Evolutionary conservation across 1,284 basidiomycete species (phyloP).

Genomic region (Trichosporon ovoides): DNA sequence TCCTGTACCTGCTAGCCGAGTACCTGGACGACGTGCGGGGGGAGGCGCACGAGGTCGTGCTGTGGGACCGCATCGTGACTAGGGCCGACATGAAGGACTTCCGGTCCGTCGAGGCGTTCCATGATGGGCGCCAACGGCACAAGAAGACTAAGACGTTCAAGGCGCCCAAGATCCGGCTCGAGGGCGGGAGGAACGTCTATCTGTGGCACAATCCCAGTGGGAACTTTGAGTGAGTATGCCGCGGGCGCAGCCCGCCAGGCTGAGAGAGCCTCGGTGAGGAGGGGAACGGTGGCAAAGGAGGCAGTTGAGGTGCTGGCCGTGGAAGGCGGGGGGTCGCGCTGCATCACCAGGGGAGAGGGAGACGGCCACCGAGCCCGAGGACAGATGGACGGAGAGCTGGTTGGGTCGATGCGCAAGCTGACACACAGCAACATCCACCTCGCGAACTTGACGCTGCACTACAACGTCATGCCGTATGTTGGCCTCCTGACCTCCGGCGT

Average conservation of each 20-base stretch:
- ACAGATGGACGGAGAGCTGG: too few relatives aligned
- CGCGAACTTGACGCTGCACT: constrained; percentile 46
- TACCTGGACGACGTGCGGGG: constrained; percentile 30
- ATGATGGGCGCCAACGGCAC: constrained; percentile 16
- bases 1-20: constrained; percentile 47
- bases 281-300: too few relatives aligned
- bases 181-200: constrained; percentile 44
- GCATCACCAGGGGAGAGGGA: too few relatives aligned
- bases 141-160: constrained; percentile 6
- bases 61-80: constrained; percentile 49
- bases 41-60: constrained; percentile 43
- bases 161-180: constrained; percentile 33
- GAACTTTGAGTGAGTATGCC: constrained; percentile 48
- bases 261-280: too few relatives aligned
- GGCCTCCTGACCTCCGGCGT: constrained; percentile 45
- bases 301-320: too few relatives aligned
- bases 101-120: constrained; percentile 32
- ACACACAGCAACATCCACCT: constrained; percentile 33
- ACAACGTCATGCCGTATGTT: constrained; percentile 50
- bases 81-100: constrained; percentile 37
- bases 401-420: too few relatives aligned
- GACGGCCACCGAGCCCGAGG: too few relatives aligned
- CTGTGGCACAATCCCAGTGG: constrained; percentile 42
- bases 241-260: too few relatives aligned
- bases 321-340: too few relatives aligned